Evolutionary conservation across 164 flowering plant genomes (phyloP).

Genomic region (Amborella trichopoda): DNA sequence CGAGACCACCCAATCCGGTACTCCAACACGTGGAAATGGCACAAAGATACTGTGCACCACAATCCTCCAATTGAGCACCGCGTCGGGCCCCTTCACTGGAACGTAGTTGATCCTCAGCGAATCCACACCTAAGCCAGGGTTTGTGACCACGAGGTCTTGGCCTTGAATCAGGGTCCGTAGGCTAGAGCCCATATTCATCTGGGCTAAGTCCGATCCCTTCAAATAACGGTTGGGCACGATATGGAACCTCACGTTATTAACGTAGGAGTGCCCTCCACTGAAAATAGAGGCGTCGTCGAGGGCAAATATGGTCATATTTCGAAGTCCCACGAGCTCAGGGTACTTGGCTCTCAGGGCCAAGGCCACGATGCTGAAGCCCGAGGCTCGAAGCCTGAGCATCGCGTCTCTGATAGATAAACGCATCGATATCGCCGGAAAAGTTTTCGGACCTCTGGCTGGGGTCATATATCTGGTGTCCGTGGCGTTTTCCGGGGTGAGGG

Average conservation of each 20-base stretch:
- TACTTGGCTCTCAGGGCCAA: constrained; percentile 35
- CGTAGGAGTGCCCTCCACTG: constrained; percentile 30
- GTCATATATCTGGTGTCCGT: not conserved
- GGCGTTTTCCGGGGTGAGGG: not conserved
- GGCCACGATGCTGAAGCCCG: constrained; percentile 31
- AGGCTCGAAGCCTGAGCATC: constrained; percentile 28
- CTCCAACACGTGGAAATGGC: constrained; percentile 40
- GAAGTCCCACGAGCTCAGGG: constrained; percentile 25
- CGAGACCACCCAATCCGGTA: not conserved
- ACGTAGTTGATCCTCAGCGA: constrained; percentile 38
- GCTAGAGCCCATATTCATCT: constrained; percentile 22
- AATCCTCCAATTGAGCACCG: constrained; percentile 33
- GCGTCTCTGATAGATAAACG: constrained; percentile 42
- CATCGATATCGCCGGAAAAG: constrained; percentile 18
- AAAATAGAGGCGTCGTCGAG: constrained; percentile 35
- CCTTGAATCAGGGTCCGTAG: constrained; percentile 28
- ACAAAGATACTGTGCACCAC: constrained; percentile 34
- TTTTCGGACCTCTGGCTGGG: not conserved
- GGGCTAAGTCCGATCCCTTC: constrained; percentile 28
- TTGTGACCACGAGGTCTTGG: constrained; percentile 22
- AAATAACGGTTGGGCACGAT: constrained; percentile 35
- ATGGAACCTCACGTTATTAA: constrained; percentile 34
- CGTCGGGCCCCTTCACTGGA: constrained; percentile 24
- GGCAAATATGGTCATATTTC: constrained; percentile 38
- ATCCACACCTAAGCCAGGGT: constrained; percentile 10